Conservation (phyloP, 2,329 filamentous ascomycete genomes). For the Sarocladium oryzae region DNA sequence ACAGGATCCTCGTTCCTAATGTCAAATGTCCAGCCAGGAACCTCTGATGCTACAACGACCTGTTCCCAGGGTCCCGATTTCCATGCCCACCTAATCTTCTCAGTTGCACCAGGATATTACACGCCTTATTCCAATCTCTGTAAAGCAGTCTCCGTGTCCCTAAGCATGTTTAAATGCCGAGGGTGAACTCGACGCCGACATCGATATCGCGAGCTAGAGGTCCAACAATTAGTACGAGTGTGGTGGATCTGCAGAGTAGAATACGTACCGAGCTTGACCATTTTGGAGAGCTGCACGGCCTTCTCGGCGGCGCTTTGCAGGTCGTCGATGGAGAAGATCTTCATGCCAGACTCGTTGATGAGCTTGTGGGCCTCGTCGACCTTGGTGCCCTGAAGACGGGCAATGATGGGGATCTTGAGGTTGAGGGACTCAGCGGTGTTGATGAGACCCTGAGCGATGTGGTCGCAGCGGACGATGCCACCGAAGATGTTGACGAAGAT, state of each 20-base stretch:
- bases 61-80: not conserved
- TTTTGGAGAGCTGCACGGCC: slow-evolving; percentile 97
- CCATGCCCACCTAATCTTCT: slow-evolving; percentile 3
- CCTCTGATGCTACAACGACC: slow-evolving; percentile 5
- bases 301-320: slow-evolving; percentile 96
- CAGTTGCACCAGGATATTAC: slow-evolving; percentile 8
- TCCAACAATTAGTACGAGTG: not conserved
- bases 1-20: slow-evolving; percentile 5
- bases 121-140: not conserved
- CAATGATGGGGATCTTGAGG: slow-evolving; percentile 93
- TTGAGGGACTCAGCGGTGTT: slow-evolving; percentile 91
- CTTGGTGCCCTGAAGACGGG: slow-evolving; percentile 96
- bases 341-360: slow-evolving; percentile 95
- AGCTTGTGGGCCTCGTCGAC: slow-evolving; percentile 87
- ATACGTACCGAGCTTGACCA: slow-evolving; percentile 89
- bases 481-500: slow-evolving; percentile 99
- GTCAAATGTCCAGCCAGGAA: slow-evolving; percentile 6
- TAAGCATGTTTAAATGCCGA: slow-evolving; percentile 67
- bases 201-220: slow-evolving; percentile 81
- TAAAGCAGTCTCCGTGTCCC: not conserved
- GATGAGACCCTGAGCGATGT: slow-evolving; percentile 93
- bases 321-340: slow-evolving; percentile 99
- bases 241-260: not conserved
- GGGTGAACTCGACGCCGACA: slow-evolving; percentile 89
- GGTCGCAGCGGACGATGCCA: slow-evolving; percentile 96